These are phyloP conservation scores for Aspergillus candidus DNA, from an alignment of 2,329 filamentous ascomycete genomes.

Conservation along the genomic window DNA sequence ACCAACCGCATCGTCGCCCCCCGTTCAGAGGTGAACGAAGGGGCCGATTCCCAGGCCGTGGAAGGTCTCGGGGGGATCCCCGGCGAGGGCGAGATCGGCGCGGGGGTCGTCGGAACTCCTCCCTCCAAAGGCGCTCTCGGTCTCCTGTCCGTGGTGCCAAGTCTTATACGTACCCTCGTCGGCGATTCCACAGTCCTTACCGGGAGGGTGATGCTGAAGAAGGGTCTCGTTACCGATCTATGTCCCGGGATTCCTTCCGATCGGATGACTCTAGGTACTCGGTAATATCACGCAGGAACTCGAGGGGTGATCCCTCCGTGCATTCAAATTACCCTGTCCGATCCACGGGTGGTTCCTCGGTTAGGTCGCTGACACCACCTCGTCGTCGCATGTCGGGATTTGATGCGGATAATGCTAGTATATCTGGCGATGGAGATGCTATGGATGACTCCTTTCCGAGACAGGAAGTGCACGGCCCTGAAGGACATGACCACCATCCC, in stretches of 20 bases:
- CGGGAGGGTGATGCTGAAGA: conserved; percentile 21
- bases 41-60: conserved; percentile 28
- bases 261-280: conserved; percentile 31
- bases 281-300: conserved; percentile 17
- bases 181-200: conserved; percentile 23
- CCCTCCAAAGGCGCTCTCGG: conserved; percentile 24
- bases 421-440: conserved; percentile 26
- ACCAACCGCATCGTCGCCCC: conserved; percentile 16
- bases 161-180: conserved; percentile 21
- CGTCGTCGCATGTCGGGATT: conserved; percentile 26
- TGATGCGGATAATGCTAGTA: conserved; percentile 26
- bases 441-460: conserved; percentile 29
- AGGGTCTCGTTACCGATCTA: conserved; percentile 26
- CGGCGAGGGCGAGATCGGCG: conserved; percentile 30
- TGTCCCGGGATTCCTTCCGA: conserved; percentile 30
- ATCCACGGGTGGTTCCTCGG: conserved; percentile 21
- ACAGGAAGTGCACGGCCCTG: conserved; percentile 29
- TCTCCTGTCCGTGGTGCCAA: conserved; percentile 27
- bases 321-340: conserved; percentile 24
- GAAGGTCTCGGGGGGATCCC: conserved; percentile 28
- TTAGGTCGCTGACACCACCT: conserved; percentile 29
- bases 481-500: conserved; percentile 25
- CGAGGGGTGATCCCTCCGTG: conserved; percentile 20
- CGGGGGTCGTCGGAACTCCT: conserved; percentile 22
- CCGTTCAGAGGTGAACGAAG: conserved; percentile 30